Conservation (phyloP, 345 rosid genomes). For the Citrus medica region DNA sequence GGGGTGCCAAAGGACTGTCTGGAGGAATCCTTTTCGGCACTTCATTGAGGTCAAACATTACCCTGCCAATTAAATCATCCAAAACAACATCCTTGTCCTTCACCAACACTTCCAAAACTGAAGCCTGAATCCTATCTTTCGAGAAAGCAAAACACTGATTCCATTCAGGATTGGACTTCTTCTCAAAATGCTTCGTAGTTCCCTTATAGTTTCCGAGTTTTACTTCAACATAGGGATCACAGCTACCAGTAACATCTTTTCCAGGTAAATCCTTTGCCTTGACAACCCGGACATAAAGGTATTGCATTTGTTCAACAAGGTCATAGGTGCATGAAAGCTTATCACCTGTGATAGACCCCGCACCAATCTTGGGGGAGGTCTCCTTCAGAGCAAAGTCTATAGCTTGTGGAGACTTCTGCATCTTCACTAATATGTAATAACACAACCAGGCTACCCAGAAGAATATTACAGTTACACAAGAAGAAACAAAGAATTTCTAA, state of each 20-base stretch:
- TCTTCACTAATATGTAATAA: conserved; percentile 26
- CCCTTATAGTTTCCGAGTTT: conserved; percentile 94
- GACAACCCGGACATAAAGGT: conserved; percentile 84
- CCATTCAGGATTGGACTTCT: conserved; percentile 94
- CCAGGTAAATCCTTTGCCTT: conserved; percentile 88
- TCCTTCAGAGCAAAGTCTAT: conserved; percentile 82
- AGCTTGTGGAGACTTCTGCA: conserved; percentile 78
- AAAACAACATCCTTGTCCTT: conserved; percentile 76
- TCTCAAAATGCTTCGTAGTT: conserved; percentile 83
- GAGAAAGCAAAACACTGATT: conserved; percentile 96
- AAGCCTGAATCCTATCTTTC: conserved; percentile 85
- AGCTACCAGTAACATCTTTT: conserved; percentile 77
- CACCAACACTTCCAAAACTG: conserved; percentile 70
- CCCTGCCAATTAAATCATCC: conserved; percentile 83
- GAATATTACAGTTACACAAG: neutral
- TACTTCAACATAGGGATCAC: conserved; percentile 92
- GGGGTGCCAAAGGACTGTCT: conserved; percentile 95
- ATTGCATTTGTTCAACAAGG: conserved; percentile 97
- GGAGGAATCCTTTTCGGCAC: conserved; percentile 88
- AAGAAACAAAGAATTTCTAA: conserved; percentile 5
- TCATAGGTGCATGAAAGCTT: conserved; percentile 92
- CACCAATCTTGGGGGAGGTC: conserved; percentile 95
- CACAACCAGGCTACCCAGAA: conserved; percentile 1
- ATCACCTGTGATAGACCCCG: conserved; percentile 54
- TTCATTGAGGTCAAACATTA: conserved; percentile 75